Evolutionary conservation across 139 green algal genomes (phyloP).

Genomic region (Axilococcus clingmanii): DNA sequence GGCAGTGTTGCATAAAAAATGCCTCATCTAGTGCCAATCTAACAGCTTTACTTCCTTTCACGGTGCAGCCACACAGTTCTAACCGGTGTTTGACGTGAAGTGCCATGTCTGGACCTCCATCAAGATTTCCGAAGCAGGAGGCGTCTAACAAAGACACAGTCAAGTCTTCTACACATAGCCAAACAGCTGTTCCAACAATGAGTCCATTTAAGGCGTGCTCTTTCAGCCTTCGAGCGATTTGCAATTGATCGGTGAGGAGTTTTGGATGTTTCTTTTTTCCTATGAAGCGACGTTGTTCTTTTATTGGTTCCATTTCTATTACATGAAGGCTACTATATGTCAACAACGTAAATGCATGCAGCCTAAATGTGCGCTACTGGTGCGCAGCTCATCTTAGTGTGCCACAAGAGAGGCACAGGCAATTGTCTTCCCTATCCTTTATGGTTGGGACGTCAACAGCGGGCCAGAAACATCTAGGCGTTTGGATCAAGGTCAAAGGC

Average conservation of each 20-base stretch:
- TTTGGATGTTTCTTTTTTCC: slow-evolving; percentile 9
- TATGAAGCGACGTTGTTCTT: slow-evolving; percentile 7
- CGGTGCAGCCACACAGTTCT: neutral
- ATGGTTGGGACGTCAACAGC: too few species aligned
- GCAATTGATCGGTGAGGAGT: slow-evolving; percentile 18
- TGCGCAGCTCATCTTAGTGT: too few species aligned
- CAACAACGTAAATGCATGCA: neutral
- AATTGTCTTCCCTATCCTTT: too few species aligned
- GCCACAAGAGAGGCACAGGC: too few species aligned
- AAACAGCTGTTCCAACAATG: slow-evolving; percentile 18
- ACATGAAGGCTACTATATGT: neutral
- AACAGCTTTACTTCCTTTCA: slow-evolving; percentile 10
- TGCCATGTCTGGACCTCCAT: slow-evolving; percentile 18
- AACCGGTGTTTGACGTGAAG: slow-evolving; percentile 6
- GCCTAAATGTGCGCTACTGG: too few species aligned
- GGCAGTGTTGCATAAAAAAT: slow-evolving; percentile 24
- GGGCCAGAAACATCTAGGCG: too few species aligned
- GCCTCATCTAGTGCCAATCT: slow-evolving; percentile 28
- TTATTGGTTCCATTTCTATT: slow-evolving; percentile 2
- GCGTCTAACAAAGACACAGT: slow-evolving; percentile 13
- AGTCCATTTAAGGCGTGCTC: slow-evolving; percentile 12
- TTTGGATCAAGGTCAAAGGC: too few species aligned
- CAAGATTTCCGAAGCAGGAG: slow-evolving; percentile 29
- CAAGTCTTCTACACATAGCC: slow-evolving; percentile 10
- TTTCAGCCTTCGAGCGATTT: slow-evolving; percentile 8